A percentile compares a stretch with the other conserved stretches of the same genome.
These are phyloP conservation scores for Gnaphalium uliginosum DNA, from an alignment of 129 eudicot genomes.

Conservation along the genomic window DNA sequence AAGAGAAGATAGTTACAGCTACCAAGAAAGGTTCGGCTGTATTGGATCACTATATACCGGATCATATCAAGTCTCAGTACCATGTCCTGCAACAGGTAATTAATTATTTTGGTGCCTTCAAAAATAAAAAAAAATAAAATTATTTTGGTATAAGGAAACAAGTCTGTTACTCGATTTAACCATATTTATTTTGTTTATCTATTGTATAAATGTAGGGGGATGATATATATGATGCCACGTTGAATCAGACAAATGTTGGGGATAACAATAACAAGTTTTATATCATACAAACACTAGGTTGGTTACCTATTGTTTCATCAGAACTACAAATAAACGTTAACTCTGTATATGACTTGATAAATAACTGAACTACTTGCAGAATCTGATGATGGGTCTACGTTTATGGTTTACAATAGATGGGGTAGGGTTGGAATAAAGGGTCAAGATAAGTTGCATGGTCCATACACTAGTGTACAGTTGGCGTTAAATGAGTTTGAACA, in stretches of 20 bases:
- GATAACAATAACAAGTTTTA: slow-evolving; percentile 93
- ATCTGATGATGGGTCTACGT: slow-evolving; percentile 71
- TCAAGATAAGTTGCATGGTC: slow-evolving; percentile 84
- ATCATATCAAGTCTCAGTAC: slow-evolving; percentile 71
- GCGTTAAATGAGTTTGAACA: slow-evolving; percentile 77
- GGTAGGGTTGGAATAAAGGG: slow-evolving; percentile 98
- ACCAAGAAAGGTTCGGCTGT: slow-evolving; percentile 95
- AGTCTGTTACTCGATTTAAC: neutral
- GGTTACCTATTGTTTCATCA: neutral
- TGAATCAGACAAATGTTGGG: slow-evolving; percentile 96
- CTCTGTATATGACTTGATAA: neutral
- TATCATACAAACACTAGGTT: slow-evolving; percentile 89
- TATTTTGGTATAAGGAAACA: neutral
- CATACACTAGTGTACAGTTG: slow-evolving; percentile 48
- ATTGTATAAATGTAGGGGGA: slow-evolving; percentile 47
- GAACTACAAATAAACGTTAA: neutral
- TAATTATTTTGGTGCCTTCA: no score
- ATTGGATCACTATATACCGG: slow-evolving; percentile 75
- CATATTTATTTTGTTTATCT: neutral
- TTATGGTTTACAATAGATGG: slow-evolving; percentile 91
- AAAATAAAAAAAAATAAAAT: no score
- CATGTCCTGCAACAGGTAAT: slow-evolving; percentile 81
- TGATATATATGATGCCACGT: slow-evolving; percentile 84
- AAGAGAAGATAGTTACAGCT: slow-evolving; percentile 72
- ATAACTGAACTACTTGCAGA: slow-evolving; percentile 50